phyloP scores from a whole-genome alignment of 2,329 filamentous ascomycete species.

The Xylaria digitata region DNA sequence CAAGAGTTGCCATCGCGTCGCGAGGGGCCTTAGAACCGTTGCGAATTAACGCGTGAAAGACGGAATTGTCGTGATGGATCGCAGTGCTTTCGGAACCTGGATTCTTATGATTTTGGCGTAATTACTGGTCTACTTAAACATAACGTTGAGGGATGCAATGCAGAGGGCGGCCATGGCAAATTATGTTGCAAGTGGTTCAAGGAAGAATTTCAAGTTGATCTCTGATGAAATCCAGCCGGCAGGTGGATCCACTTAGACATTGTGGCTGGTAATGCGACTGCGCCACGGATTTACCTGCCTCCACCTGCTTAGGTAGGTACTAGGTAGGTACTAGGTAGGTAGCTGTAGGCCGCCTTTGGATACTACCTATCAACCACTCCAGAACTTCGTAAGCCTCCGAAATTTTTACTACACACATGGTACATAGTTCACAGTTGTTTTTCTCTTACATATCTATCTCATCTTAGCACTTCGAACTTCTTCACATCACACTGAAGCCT shows the following conservation, averaged over 20 bases:
- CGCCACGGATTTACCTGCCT: slow-evolving; percentile 25
- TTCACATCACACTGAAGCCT: not conserved
- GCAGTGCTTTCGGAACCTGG: not conserved
- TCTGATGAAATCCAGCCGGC: slow-evolving; percentile 23
- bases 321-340: too few relatives aligned
- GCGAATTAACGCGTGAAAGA: slow-evolving; percentile 13
- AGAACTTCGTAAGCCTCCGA: too few relatives aligned
- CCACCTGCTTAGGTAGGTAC: too few relatives aligned
- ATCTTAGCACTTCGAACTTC: not conserved
- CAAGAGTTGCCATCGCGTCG: slow-evolving; percentile 74
- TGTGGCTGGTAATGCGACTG: slow-evolving; percentile 25
- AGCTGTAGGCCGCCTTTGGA: too few relatives aligned
- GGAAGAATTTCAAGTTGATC: slow-evolving; percentile 39
- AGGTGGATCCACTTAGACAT: slow-evolving; percentile 30
- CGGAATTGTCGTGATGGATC: not conserved
- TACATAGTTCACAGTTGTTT: not conserved
- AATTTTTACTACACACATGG: not conserved
- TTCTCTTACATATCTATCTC: not conserved
- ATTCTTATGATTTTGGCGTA: not conserved
- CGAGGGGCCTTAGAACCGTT: slow-evolving; percentile 17
- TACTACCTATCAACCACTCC: too few relatives aligned
- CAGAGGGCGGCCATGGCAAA: slow-evolving; percentile 3
- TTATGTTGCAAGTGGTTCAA: slow-evolving; percentile 15
- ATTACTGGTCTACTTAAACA: not conserved
- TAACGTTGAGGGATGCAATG: slow-evolving; percentile 8